Evolutionary conservation across 805 yeast species (phyloP).

Genomic region (Clavispora carvajalis): DNA sequence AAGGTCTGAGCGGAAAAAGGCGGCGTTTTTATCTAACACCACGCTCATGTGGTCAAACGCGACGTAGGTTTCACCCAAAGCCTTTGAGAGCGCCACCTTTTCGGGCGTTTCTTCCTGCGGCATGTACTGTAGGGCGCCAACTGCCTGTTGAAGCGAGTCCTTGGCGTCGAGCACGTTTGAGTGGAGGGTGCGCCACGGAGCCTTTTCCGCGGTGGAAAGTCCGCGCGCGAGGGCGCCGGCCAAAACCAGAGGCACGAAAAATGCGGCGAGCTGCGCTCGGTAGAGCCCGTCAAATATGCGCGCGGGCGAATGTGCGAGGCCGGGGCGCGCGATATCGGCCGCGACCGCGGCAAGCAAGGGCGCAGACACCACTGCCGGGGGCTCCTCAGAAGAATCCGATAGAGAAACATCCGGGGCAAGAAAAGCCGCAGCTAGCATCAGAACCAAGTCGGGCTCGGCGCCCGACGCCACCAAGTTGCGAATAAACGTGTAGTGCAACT

Average conservation of each 20-base stretch:
- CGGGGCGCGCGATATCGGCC: background rate
- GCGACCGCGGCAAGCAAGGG: background rate
- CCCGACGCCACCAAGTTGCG: conserved; percentile 1
- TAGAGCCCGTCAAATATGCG: background rate
- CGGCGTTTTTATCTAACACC: conserved; percentile 17
- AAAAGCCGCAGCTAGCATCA: background rate
- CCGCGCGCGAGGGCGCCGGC: background rate
- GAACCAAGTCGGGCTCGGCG: background rate
- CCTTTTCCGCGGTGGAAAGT: background rate
- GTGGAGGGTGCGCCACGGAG: background rate
- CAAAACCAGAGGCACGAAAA: background rate
- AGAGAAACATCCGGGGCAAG: no score
- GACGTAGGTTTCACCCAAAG: conserved; percentile 21
- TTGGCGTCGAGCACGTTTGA: conserved; percentile 11
- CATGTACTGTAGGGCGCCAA: conserved; percentile 16
- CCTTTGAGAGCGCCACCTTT: conserved; percentile 18
- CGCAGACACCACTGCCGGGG: background rate
- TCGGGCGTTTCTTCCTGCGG: conserved; percentile 6
- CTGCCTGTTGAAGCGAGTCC: conserved; percentile 14
- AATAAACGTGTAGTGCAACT: conserved; percentile 19
- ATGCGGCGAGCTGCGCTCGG: background rate
- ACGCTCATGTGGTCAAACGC: conserved; percentile 17
- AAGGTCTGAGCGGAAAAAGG: conserved; percentile 17
- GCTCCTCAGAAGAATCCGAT: no score
- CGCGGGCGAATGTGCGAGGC: background rate